These are phyloP conservation scores for Echria macrotheca DNA, from an alignment of 495 filamentous ascomycete genomes.

Conservation along the genomic window DNA sequence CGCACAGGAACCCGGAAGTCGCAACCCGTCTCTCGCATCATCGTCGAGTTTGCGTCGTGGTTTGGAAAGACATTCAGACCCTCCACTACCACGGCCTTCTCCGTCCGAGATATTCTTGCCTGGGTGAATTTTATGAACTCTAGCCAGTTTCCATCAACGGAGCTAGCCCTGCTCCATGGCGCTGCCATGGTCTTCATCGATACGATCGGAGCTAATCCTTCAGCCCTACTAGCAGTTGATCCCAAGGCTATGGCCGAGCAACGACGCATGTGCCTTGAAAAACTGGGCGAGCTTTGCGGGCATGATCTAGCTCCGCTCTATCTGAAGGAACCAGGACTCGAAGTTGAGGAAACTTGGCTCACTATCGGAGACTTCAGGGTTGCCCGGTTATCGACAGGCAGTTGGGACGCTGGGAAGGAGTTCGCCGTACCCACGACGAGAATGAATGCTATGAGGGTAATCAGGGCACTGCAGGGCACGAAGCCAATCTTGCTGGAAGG, in stretches of 20 bases:
- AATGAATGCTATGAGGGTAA: slow-evolving; percentile 81
- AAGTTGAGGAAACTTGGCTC: slow-evolving; percentile 44
- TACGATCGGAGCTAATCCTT: slow-evolving; percentile 88
- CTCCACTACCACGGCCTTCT: slow-evolving; percentile 66
- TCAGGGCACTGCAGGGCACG: slow-evolving; percentile 79
- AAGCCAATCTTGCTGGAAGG: slow-evolving; percentile 94
- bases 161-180: slow-evolving; percentile 62
- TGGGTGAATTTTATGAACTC: slow-evolving; percentile 93
- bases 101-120: slow-evolving; percentile 80
- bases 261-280: slow-evolving; percentile 63
- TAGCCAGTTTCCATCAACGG: slow-evolving; percentile 37
- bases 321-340: slow-evolving; percentile 41
- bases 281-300: slow-evolving; percentile 61
- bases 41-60: slow-evolving; percentile 89
- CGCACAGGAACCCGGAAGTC: slow-evolving; percentile 4
- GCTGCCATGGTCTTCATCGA: slow-evolving; percentile 96
- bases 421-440: slow-evolving; percentile 85
- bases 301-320: slow-evolving; percentile 62
- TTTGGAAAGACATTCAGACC: slow-evolving; percentile 75
- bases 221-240: slow-evolving; percentile 68
- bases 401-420: slow-evolving; percentile 60
- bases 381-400: slow-evolving; percentile 39
- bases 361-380: slow-evolving; percentile 71
- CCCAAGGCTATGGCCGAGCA: slow-evolving; percentile 53
- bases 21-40: slow-evolving; percentile 49